Evolutionary conservation across 148 eudicot species (phyloP), one percentile per base, ranked within the genome.

Genomic region (Rhododendron molle): DNA sequence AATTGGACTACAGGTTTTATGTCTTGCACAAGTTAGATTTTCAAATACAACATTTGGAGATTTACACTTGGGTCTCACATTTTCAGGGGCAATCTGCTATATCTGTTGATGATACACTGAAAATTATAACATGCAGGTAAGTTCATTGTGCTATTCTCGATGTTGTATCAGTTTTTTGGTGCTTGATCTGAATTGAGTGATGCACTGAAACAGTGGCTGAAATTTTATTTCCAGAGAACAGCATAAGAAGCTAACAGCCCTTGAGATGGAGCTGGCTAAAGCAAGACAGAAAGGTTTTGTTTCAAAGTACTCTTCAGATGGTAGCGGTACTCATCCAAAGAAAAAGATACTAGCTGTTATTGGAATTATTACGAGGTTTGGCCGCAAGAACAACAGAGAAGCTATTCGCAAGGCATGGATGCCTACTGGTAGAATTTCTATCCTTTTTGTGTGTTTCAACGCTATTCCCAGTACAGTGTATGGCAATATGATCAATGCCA

Each of bases 321-420:
- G 73, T 76, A 88, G 89, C 81, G 91, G 84, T 80, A 87, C 85
- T 83, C 71, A 56, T 26, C 83, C 85, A 81, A 90, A 92, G 89
- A 93, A 91, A 91, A 92, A 92, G 90, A 91, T 92, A 87, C 73
- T 96, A 85, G 96, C 92, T 86, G 98, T 94, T 78, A 85, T 94
- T 54, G 98, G 98, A 84, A 90, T 95, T 76, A 73, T 90, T 54
- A 94, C 98, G 14, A 92, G 86, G 84, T 95, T 94, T 87, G 98
- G 98, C 44, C 94, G 92, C 85, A 91, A 88, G 89, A 93, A 88
- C 74, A 94, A 95, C 83, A 89, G 98, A 91, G 93, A 94, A 87
- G 96, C 96, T 58, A 93, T 95, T 76, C 93, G 98, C 80, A 95
- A 93, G 87, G 98, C 98, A 81, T 95, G 98, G 98, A 95, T 95